Evolutionary conservation across 371 early-diverging fungal genomes (phyloP).

Genomic region (Syncephalastrum monosporum): DNA sequence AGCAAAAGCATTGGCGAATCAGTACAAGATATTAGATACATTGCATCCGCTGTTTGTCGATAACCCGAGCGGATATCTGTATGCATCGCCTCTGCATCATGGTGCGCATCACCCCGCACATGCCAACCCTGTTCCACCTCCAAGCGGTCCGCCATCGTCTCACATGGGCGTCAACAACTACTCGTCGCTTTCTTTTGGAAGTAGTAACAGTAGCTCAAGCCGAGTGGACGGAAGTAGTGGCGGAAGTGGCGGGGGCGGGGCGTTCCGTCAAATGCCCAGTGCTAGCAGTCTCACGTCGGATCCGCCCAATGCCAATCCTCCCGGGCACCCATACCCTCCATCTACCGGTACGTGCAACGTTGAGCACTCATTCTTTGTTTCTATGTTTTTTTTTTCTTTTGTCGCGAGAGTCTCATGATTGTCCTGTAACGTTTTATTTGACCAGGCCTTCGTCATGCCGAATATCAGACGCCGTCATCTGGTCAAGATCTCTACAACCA

Average conservation of each 20-base stretch:
- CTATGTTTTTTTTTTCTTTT: no score
- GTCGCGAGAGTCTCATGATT: no score
- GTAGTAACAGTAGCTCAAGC: slow-evolving; percentile 9
- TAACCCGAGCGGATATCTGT: slow-evolving; percentile 57
- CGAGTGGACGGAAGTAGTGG: slow-evolving; percentile 14
- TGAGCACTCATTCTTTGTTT: no score
- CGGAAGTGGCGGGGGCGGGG: slow-evolving; percentile 4
- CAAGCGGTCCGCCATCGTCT: slow-evolving; percentile 1
- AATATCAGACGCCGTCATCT: no score
- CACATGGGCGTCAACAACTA: slow-evolving; percentile 3
- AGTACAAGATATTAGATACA: slow-evolving; percentile 65
- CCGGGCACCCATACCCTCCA: no score
- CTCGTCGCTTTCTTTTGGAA: slow-evolving; percentile 12
- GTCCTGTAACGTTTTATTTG: no score
- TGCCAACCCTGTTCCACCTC: slow-evolving; percentile 7
- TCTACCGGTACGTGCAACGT: no score
- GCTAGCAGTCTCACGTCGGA: not conserved
- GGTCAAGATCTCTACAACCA: not conserved
- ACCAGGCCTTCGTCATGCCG: no score
- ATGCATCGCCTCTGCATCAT: slow-evolving; percentile 24
- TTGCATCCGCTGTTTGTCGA: slow-evolving; percentile 77
- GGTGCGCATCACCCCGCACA: slow-evolving; percentile 4
- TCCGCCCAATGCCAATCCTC: no score
- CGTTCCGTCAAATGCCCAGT: slow-evolving; percentile 6
- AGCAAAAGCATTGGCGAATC: slow-evolving; percentile 66